phyloP scores from a whole-genome alignment of 2,329 filamentous ascomycete genomes.

The Penicillium sp. region DNA sequence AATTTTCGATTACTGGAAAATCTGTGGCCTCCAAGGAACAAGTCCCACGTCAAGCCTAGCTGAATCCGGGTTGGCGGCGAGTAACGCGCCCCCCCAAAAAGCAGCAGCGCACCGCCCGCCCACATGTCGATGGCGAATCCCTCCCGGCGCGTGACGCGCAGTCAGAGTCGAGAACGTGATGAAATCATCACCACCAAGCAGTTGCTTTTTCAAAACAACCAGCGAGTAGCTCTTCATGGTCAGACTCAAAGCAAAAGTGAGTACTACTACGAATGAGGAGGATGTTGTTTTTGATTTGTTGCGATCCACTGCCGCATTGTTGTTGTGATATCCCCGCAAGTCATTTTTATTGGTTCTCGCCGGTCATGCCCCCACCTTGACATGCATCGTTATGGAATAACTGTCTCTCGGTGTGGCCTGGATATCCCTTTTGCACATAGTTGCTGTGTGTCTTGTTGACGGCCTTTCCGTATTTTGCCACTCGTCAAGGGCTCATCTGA shows the following conservation, averaged over 20 bases:
- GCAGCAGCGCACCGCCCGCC: constrained; percentile 7
- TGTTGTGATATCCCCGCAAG: too few species aligned
- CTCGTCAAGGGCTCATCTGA: constrained; percentile 3
- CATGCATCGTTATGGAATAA: too few species aligned
- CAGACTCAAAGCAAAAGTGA: constrained; percentile 7
- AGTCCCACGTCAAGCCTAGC: background rate
- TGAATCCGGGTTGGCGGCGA: background rate
- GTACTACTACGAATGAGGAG: background rate
- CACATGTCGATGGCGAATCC: constrained; percentile 2
- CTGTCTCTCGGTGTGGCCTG: too few species aligned
- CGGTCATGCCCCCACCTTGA: too few species aligned
- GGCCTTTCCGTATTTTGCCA: background rate
- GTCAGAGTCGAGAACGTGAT: constrained; percentile 32
- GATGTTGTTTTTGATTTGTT: background rate
- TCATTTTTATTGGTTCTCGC: too few species aligned
- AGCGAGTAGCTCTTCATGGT: constrained; percentile 1
- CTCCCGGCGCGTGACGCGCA: constrained; percentile 30
- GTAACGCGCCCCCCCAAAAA: background rate
- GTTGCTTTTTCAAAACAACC: background rate
- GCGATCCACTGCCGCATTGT: background rate
- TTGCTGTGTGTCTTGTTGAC: too few species aligned
- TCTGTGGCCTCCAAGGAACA: background rate
- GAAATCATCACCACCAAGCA: constrained; percentile 3
- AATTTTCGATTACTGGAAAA: background rate
- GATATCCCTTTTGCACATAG: too few species aligned